Percentiles rank a stretch among this genome's conserved stretches.
These are phyloP conservation scores for Ophiostoma novo-ulmi DNA, from an alignment of 2,329 filamentous ascomycete genomes.

Conservation along the genomic window DNA sequence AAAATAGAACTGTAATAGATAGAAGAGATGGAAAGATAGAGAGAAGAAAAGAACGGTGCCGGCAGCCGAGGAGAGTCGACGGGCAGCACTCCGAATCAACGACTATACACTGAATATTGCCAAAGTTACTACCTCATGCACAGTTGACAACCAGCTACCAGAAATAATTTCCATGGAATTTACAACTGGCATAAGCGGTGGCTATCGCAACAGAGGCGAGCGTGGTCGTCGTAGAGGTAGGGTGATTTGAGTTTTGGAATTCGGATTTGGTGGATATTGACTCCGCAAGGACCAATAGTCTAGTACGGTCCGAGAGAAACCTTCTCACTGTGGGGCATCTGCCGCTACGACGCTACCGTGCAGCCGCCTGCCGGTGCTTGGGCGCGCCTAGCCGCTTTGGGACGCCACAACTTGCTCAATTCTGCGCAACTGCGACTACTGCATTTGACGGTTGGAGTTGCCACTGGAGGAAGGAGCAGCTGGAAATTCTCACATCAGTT, in stretches of 20 bases:
- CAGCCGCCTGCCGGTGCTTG: conserved; percentile 14
- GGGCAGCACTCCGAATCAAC: not conserved
- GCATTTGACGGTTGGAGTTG: not conserved
- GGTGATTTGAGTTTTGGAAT: too few species aligned
- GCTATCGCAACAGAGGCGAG: not conserved
- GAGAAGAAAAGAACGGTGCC: too few species aligned
- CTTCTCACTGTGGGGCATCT: conserved; percentile 21
- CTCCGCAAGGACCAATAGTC: not conserved
- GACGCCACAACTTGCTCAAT: conserved; percentile 48
- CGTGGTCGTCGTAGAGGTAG: not conserved
- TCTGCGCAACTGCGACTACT: conserved; percentile 35
- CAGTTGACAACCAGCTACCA: not conserved
- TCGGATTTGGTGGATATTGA: too few species aligned
- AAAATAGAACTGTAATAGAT: not conserved
- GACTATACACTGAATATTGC: not conserved
- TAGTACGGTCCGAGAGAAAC: conserved; percentile 16
- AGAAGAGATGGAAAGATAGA: too few species aligned
- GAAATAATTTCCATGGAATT: not conserved
- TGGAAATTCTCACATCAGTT: not conserved
- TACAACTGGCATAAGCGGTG: not conserved
- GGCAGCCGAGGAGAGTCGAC: not conserved
- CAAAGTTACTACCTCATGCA: not conserved
- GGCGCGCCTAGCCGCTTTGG: conserved; percentile 24
- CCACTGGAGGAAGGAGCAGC: not conserved
- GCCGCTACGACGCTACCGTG: not conserved